Evolutionary conservation across 345 rosid species (phyloP).

Genomic region (Balakata baccata): DNA sequence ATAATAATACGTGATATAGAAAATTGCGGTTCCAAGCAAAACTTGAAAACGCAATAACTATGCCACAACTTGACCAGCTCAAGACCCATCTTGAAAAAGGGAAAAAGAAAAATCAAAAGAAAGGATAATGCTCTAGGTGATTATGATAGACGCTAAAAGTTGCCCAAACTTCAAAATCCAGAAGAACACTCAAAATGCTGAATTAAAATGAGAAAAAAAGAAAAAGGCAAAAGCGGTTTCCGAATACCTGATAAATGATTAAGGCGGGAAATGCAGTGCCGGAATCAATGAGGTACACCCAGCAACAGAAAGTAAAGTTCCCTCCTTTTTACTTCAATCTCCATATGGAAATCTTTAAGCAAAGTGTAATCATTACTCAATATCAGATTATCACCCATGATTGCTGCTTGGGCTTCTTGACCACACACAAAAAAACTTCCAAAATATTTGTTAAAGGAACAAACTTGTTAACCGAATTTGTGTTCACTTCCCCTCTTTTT

Average conservation of each 20-base stretch:
- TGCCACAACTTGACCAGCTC: background rate
- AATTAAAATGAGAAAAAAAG: too few species aligned
- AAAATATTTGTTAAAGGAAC: conserved; percentile 10
- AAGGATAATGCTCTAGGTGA: too few species aligned
- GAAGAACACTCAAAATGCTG: too few species aligned
- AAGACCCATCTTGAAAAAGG: background rate
- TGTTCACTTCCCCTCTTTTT: too few species aligned
- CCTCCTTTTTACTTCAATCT: conserved; percentile 38
- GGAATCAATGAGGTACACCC: conserved; percentile 62
- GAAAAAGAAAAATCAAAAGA: background rate
- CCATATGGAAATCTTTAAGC: conserved; percentile 27
- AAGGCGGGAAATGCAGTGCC: conserved; percentile 42
- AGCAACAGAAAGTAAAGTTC: conserved; percentile 53
- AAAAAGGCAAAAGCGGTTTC: too few species aligned
- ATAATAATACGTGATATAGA: background rate
- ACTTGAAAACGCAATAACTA: background rate
- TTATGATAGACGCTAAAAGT: too few species aligned
- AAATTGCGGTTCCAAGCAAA: background rate
- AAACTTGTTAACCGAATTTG: conserved; percentile 9
- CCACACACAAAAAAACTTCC: conserved; percentile 16
- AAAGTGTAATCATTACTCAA: conserved; percentile 38
- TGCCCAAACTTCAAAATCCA: too few species aligned
- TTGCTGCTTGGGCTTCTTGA: conserved; percentile 8
- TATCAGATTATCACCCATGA: conserved; percentile 42
- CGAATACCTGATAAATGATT: conserved; percentile 54